Conservation (phyloP, 78 protist species). For the Trichosphaerium sp. region DNA sequence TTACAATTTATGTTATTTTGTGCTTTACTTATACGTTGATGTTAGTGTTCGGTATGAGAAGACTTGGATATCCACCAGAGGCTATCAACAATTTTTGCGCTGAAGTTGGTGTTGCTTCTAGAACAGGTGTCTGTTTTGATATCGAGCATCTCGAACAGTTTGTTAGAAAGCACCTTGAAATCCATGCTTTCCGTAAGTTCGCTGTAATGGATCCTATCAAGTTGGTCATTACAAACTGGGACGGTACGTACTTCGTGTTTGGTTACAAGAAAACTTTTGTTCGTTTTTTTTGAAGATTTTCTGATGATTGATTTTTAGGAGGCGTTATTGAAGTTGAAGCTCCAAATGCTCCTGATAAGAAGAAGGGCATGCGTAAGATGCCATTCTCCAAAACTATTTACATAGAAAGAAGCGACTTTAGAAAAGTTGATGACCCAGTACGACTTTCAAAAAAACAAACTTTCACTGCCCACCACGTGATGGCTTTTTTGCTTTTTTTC, state of each 20-base stretch:
- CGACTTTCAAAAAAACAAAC: no score
- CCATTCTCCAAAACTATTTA: constrained; percentile 41
- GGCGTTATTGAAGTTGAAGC: constrained; percentile 19
- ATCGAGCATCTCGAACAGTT: constrained; percentile 6
- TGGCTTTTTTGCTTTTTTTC: no score
- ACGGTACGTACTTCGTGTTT: constrained; percentile 14
- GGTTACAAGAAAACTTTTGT: no score
- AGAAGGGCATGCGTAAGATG: constrained; percentile 48
- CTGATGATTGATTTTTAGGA: no score
- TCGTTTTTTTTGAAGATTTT: no score
- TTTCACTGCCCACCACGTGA: no score
- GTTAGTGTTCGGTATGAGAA: constrained; percentile 57
- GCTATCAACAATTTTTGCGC: constrained; percentile 82
- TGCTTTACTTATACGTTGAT: neutral
- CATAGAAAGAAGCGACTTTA: constrained; percentile 79
- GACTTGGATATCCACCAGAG: constrained; percentile 88
- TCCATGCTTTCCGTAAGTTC: constrained; percentile 42
- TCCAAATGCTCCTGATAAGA: constrained; percentile 68
- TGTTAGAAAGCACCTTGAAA: constrained; percentile 32
- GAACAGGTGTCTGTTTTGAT: constrained; percentile 35
- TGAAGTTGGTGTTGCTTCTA: constrained; percentile 80
- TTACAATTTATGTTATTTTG: constrained; percentile 24
- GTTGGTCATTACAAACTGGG: constrained; percentile 27
- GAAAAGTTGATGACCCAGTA: neutral
- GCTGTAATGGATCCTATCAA: constrained; percentile 66